Evolutionary conservation across 2,329 filamentous ascomycete genomes (phyloP).

Genomic region (Hansfordia pulvinata): DNA sequence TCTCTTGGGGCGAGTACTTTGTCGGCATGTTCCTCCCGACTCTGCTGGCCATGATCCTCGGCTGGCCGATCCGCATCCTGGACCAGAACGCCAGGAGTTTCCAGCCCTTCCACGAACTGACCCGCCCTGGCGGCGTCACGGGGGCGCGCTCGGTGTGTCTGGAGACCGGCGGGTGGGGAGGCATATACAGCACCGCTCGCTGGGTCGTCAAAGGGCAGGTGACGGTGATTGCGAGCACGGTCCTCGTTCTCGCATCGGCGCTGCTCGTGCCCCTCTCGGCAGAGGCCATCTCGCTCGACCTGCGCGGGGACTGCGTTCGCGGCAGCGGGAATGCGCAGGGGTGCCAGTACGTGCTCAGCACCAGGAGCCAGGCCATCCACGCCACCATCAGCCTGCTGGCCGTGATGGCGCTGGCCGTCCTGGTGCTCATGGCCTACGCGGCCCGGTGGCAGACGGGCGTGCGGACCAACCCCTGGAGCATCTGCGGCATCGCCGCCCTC

Average conservation of each 20-base stretch:
- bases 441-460: constrained; percentile 17
- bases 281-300: constrained; percentile 14
- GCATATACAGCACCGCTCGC: constrained; percentile 9
- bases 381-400: constrained; percentile 13
- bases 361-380: constrained; percentile 11
- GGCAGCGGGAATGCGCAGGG: constrained; percentile 9
- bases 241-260: constrained; percentile 12
- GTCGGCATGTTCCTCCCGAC: constrained; percentile 23
- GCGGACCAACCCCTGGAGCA: constrained; percentile 20
- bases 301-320: constrained; percentile 12
- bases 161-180: constrained; percentile 9
- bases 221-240: constrained; percentile 13
- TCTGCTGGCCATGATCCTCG: constrained; percentile 22
- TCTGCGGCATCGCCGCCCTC: constrained; percentile 13
- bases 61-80: constrained; percentile 22
- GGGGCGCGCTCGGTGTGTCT: constrained; percentile 18
- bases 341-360: constrained; percentile 16
- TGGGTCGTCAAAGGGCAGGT: constrained; percentile 10
- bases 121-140: constrained; percentile 12
- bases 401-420: constrained; percentile 13
- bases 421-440: constrained; percentile 12
- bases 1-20: too few species aligned
- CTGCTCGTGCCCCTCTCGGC: constrained; percentile 16
- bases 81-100: constrained; percentile 11
- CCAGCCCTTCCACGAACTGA: constrained; percentile 23